Percentiles rank a stretch among this genome's conserved stretches.
Conservation (phyloP, 202 grass and related monocot genomes). For the Schoenoplectus triqueter region DNA sequence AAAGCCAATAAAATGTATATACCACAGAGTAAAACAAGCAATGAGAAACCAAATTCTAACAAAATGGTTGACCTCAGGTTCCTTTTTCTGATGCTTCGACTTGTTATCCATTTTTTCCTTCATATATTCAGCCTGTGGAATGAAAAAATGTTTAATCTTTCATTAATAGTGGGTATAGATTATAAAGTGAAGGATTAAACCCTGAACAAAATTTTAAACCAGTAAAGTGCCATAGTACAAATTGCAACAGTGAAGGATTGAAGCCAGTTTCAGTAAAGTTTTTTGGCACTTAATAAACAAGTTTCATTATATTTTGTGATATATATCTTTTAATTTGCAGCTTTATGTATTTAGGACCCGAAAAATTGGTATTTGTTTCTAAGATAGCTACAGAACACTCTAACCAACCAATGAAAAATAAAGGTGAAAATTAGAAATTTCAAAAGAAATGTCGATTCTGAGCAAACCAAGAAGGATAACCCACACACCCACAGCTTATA, state of each 20-base stretch:
- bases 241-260: neutral
- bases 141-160: constrained; percentile 14
- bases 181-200: neutral
- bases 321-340: neutral
- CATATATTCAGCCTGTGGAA: constrained; percentile 20
- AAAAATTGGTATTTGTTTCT: neutral
- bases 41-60: neutral
- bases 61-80: constrained; percentile 26
- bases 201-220: neutral
- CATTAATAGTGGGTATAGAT: neutral
- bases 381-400: neutral
- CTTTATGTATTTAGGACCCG: neutral
- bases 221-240: neutral
- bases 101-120: constrained; percentile 35
- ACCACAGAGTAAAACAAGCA: neutral
- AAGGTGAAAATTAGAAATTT: neutral
- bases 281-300: neutral
- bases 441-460: neutral
- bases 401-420: neutral
- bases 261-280: neutral
- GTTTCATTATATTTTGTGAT: neutral
- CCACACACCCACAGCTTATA: neutral
- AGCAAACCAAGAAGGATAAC: constrained; percentile 11
- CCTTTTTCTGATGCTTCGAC: constrained; percentile 20
- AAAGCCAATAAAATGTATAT: neutral